Evolutionary conservation across 345 rosid genomes (phyloP).

Genomic region (Populus alba): DNA sequence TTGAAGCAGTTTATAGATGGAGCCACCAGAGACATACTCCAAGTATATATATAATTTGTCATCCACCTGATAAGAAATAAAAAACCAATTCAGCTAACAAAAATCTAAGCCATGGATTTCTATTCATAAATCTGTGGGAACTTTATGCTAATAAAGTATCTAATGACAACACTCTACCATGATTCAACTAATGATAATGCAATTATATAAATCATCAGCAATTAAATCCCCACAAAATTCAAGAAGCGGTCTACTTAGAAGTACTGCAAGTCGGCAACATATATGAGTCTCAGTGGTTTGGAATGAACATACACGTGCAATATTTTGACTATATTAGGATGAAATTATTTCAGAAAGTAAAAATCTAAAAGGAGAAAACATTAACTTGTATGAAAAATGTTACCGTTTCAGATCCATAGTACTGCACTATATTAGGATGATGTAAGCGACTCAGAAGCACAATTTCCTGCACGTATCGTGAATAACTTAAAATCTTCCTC

Average conservation of each 20-base stretch:
- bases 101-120: not conserved
- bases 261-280: not conserved
- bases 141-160: not conserved
- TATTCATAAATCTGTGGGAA: not conserved
- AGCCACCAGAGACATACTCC: slow-evolving; percentile 80
- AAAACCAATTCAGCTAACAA: not conserved
- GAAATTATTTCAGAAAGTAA: not conserved
- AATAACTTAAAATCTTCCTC: not conserved
- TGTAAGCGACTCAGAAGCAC: slow-evolving; percentile 55
- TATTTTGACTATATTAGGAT: not conserved
- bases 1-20: slow-evolving; percentile 74
- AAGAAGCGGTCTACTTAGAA: not conserved
- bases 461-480: slow-evolving; percentile 51
- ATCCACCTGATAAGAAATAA: slow-evolving; percentile 43
- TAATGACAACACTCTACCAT: not conserved
- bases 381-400: not conserved
- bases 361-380: not conserved
- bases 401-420: slow-evolving; percentile 69
- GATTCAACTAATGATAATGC: not conserved
- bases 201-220: not conserved
- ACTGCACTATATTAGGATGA: slow-evolving; percentile 76
- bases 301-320: not conserved
- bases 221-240: not conserved
- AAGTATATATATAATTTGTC: slow-evolving; percentile 67
- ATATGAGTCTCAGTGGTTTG: not conserved